Base-by-base conservation (phyloP, 176 grass and related monocot species). In the Miscanthus lutarioriparius region DNA sequence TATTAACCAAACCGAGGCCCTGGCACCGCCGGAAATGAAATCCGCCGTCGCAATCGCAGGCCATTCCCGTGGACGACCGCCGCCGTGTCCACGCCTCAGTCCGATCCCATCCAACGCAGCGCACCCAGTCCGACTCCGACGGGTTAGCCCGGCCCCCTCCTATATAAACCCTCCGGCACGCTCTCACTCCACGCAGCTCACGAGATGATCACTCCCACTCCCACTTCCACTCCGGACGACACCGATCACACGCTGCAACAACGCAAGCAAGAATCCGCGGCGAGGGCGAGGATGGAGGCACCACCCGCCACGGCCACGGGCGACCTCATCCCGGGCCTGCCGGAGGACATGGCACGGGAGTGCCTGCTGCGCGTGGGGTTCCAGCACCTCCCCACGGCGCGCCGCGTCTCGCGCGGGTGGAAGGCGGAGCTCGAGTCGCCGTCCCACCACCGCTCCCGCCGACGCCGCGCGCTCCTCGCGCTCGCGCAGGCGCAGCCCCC, bases 321-420 rank as follows among this genome's bases (percentile, higher is more conserved):
- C 2, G 90, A 97, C 54, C 82, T 97, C 75, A 97, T 97, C 3
- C 95, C 95, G 6, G 95, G 95, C 0, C 72, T 94, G 6, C 92
- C 95, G 0, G 82, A 97, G 8, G 92, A 97, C n/a, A 58, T 93
- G 15, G 95, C 95, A 5, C 86, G 81, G 53, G 91, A 97, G 41
- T 97, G 95, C 85, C 90, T 97, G 25, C 23, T 91, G 35, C 86
- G 95, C 3, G 70, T 97, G 64, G 88, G 86, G 0, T 94, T 89
- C 75, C 75, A 91, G 0, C 84, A 59, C 20, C 90, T 94, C n/a
- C 90, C 84, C 5, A 25, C 66, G 10, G 84, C 76, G 62, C 71
- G 90, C 8, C 75, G 64, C 48, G 87, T 92, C 26, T 97, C 90
- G 61, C 86, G 87, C 7, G 65, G 4, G 12, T 97, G 95, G 95